Base-by-base conservation (phyloP, 345 rosid genomes). In the Murraya paniculata region DNA sequence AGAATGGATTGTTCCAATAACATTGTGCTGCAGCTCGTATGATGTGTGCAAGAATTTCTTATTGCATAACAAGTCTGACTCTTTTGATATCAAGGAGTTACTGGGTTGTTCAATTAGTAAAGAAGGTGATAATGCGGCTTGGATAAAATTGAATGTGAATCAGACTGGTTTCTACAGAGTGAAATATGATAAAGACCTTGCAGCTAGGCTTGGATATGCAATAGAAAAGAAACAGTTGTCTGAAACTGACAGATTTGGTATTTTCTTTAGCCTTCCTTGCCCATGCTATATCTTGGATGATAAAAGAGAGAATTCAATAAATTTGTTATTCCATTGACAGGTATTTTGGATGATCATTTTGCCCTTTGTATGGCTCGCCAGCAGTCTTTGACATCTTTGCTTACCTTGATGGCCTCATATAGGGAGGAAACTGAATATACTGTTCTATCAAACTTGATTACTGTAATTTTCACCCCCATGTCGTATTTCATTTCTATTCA, bases 1-100 rank as follows among this genome's bases (percentile, higher is more conserved):
- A 65, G 94, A 89, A n/a, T 96, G 99, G 99, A 90, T 91, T 83
- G 98, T 96, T 65, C 99, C 99, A 30, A 82, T 94, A 84, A 92
- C 97, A 60, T 76, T 92, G 71, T 94, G 93, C 75, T 88, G 87
- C 80, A 91, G 94, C 59, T 92, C 99, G 39, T 94, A 94, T 84
- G 87, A 90, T 77, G 80, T 25, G 69, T 81, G 77, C 81, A 89
- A 92, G 83, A 96, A 80, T 84, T 90, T 94, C 82, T 82, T 96
- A 36, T 81, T 96, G 80, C 87, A 94, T 86, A 82, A 90, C 68
- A 91, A 89, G 83, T 85, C 93, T 5, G 87, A 82, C 83, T 75
- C 86, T 71, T 81, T 82, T 68, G 93, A 88, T 72, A 74, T 82
- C 57, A 83, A 82, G 71, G 91, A 88, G 60, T 64, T 85, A 19